These are phyloP conservation scores for Rhizopus stolonifer DNA, from an alignment of 371 early-diverging fungal genomes.

Conservation along the genomic window DNA sequence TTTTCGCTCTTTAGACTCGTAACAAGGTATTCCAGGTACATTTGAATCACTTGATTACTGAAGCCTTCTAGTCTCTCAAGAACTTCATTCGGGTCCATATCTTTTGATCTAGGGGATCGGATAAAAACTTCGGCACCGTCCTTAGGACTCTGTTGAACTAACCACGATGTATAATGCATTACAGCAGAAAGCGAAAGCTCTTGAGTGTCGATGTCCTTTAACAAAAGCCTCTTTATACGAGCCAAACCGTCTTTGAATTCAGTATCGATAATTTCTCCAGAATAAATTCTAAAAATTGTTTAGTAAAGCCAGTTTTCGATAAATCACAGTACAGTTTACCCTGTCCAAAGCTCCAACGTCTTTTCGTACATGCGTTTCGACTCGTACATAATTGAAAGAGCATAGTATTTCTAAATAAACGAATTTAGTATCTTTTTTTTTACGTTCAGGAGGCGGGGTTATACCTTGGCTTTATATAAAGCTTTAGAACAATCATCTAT, in stretches of 20 bases:
- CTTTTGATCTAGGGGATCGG: constrained; percentile 46
- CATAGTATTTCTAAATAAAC: constrained; percentile 55
- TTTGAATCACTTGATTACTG: constrained; percentile 39
- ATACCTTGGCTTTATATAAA: constrained; percentile 44
- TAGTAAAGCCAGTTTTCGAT: no score
- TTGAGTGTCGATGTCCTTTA: constrained; percentile 30
- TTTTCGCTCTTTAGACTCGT: constrained; percentile 46
- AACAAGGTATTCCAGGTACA: constrained; percentile 63
- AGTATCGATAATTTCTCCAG: constrained; percentile 50
- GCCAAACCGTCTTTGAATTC: constrained; percentile 54
- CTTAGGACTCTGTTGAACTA: constrained; percentile 48
- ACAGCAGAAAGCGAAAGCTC: constrained; percentile 36
- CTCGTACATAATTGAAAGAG: constrained; percentile 64
- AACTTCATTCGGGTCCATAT: constrained; percentile 58
- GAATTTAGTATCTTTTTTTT: not conserved
- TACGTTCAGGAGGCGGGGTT: no score
- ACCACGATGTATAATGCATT: constrained; percentile 63
- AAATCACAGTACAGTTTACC: constrained; percentile 34
- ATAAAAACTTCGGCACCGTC: constrained; percentile 53
- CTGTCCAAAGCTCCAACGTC: constrained; percentile 66
- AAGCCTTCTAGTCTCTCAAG: constrained; percentile 42
- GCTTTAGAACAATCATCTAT: constrained; percentile 52
- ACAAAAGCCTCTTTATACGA: constrained; percentile 49
- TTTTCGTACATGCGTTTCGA: constrained; percentile 49
- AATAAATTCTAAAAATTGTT: constrained; percentile 42